phyloP scores from a whole-genome alignment of 2,329 filamentous ascomycete species.

The Colletotrichum tropicale region DNA sequence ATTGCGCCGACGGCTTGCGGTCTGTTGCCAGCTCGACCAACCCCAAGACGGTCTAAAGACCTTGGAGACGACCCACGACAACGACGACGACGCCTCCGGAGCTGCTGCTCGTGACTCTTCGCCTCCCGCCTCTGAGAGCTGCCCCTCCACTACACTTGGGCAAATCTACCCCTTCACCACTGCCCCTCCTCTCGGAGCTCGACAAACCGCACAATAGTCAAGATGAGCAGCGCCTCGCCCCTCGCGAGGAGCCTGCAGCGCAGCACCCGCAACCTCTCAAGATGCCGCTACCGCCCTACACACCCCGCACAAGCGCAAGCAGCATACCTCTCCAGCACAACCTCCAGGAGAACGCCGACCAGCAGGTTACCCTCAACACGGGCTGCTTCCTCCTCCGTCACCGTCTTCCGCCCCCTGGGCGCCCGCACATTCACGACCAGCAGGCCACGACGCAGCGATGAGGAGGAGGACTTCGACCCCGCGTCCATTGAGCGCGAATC shows the following conservation, averaged over 20 bases:
- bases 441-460: constrained; percentile 22
- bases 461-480: constrained; percentile 68
- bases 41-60: not conserved
- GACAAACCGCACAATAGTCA: not conserved
- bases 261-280: constrained; percentile 35
- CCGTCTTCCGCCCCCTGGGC: not conserved
- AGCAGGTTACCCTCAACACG: not conserved
- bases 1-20: not conserved
- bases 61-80: not conserved
- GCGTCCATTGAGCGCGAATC: constrained; percentile 79
- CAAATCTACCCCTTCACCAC: not conserved
- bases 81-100: not conserved
- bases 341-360: not conserved
- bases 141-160: not conserved
- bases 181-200: not conserved
- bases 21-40: not conserved
- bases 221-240: constrained; percentile 27
- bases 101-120: not conserved
- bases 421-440: constrained; percentile 20
- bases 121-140: not conserved
- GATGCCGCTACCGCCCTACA: constrained; percentile 29
- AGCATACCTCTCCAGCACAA: not conserved
- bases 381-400: not conserved
- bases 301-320: constrained; percentile 9
- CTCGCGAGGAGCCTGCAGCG: constrained; percentile 44